Conservation (phyloP, 192 early-diverging fungal genomes). For the Helicostylum pulchrum region DNA sequence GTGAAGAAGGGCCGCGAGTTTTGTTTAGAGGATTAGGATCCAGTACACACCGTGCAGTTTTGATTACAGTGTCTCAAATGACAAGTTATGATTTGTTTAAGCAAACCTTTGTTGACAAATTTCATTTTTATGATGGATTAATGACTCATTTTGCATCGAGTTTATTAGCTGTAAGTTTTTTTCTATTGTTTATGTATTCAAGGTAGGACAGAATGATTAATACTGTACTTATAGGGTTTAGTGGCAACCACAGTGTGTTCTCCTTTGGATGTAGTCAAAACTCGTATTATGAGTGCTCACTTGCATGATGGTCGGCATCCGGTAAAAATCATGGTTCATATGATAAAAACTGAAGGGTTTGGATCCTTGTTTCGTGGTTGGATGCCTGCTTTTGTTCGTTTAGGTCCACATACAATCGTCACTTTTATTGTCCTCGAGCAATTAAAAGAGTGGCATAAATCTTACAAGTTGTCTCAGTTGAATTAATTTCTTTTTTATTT, state of each 20-base stretch:
- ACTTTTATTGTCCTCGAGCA: slow-evolving; percentile 82
- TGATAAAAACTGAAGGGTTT: slow-evolving; percentile 67
- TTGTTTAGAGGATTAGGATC: slow-evolving; percentile 90
- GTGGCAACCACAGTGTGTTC: slow-evolving; percentile 74
- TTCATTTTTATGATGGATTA: slow-evolving; percentile 62
- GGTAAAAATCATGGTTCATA: slow-evolving; percentile 40
- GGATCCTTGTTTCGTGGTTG: slow-evolving; percentile 81
- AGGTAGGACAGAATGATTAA: background rate
- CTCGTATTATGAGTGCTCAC: slow-evolving; percentile 75
- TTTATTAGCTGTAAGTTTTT: slow-evolving; percentile 59
- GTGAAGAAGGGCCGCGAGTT: slow-evolving; percentile 68
- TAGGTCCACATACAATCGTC: slow-evolving; percentile 82
- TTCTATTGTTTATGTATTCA: background rate
- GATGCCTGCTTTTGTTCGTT: slow-evolving; percentile 77
- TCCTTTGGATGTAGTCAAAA: slow-evolving; percentile 80
- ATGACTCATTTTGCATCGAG: slow-evolving; percentile 68
- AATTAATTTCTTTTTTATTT: background rate
- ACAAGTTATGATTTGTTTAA: slow-evolving; percentile 79
- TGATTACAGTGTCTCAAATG: slow-evolving; percentile 74
- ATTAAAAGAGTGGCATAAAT: slow-evolving; percentile 42
- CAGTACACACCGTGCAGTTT: slow-evolving; percentile 84
- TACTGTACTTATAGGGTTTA: slow-evolving; percentile 47
- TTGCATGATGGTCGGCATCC: slow-evolving; percentile 22
- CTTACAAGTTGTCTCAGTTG: slow-evolving; percentile 3
- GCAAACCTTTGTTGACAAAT: slow-evolving; percentile 54